Percentiles rank a stretch among this genome's conserved stretches.
Conservation (phyloP, 176 grass and related monocot species). For the Cymbopogon citratus region DNA sequence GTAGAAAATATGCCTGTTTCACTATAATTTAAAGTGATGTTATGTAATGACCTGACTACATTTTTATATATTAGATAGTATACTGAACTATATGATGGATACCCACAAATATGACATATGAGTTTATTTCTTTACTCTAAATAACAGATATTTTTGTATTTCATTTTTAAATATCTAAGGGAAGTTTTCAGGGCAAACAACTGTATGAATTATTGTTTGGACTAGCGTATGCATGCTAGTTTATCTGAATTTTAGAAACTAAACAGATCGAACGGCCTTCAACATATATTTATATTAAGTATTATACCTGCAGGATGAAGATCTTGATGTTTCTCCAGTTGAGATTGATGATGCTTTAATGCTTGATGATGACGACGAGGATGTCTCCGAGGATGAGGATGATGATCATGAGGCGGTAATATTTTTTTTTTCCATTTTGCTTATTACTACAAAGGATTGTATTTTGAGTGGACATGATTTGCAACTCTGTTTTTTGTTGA, state of each 20-base stretch:
- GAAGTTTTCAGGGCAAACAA: background rate
- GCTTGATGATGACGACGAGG: constrained; percentile 79
- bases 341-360: constrained; percentile 76
- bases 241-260: background rate
- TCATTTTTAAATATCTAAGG: background rate
- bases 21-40: background rate
- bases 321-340: constrained; percentile 60
- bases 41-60: background rate
- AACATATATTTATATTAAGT: background rate
- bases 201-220: background rate
- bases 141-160: background rate
- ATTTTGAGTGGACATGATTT: constrained; percentile 3
- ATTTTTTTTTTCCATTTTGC: background rate
- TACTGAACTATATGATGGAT: background rate
- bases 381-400: constrained; percentile 79
- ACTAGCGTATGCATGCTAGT: background rate
- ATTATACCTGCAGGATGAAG: constrained; percentile 52
- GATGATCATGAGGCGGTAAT: constrained; percentile 52
- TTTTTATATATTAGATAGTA: background rate
- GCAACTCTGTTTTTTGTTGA: constrained; percentile 9
- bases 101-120: background rate
- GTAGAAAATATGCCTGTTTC: background rate
- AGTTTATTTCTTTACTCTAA: background rate
- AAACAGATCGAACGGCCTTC: background rate
- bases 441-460: background rate